A percentile compares a stretch with the other conserved stretches of the same genome.
Evolutionary conservation across 768 basidiomycete genomes (phyloP).

Genomic region (Leccinum disarticulatum): DNA sequence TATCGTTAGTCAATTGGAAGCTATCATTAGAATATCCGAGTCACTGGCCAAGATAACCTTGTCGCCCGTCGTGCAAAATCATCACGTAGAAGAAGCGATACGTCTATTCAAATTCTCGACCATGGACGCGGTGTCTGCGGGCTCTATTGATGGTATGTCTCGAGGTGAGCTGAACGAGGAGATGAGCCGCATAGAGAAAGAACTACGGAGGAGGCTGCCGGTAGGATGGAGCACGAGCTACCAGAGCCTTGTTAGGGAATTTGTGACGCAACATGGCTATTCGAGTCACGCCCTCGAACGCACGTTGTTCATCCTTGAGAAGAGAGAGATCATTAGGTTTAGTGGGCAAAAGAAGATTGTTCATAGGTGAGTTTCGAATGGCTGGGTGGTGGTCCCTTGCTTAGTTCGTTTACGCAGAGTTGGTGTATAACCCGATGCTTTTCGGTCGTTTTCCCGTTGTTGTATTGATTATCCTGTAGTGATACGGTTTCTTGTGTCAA

Average conservation of each 20-base stretch:
- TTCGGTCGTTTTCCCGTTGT: neutral
- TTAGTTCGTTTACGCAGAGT: slow-evolving; percentile 23
- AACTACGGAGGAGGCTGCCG: slow-evolving; percentile 77
- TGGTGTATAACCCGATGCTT: slow-evolving; percentile 22
- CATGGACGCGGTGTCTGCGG: slow-evolving; percentile 97
- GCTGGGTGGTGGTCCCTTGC: neutral
- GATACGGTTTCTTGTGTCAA: neutral
- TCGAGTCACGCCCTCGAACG: slow-evolving; percentile 89
- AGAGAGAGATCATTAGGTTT: slow-evolving; percentile 92
- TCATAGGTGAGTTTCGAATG: slow-evolving; percentile 37
- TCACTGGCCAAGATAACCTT: slow-evolving; percentile 93
- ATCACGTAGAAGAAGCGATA: slow-evolving; percentile 98
- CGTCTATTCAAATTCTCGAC: slow-evolving; percentile 98
- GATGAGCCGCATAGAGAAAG: slow-evolving; percentile 86
- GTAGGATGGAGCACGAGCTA: slow-evolving; percentile 98
- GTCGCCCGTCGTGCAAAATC: slow-evolving; percentile 78
- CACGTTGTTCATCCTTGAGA: slow-evolving; percentile 89
- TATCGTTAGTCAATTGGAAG: slow-evolving; percentile 81
- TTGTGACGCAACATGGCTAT: slow-evolving; percentile 90
- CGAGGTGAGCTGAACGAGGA: slow-evolving; percentile 92
- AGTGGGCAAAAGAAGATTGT: slow-evolving; percentile 54
- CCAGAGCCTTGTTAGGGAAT: slow-evolving; percentile 88
- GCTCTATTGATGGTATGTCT: slow-evolving; percentile 89
- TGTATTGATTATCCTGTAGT: slow-evolving; percentile 4
- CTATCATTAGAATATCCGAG: slow-evolving; percentile 98